phyloP scores from a whole-genome alignment of 176 grass and related monocot genomes.

The Phoenix dactylifera region DNA sequence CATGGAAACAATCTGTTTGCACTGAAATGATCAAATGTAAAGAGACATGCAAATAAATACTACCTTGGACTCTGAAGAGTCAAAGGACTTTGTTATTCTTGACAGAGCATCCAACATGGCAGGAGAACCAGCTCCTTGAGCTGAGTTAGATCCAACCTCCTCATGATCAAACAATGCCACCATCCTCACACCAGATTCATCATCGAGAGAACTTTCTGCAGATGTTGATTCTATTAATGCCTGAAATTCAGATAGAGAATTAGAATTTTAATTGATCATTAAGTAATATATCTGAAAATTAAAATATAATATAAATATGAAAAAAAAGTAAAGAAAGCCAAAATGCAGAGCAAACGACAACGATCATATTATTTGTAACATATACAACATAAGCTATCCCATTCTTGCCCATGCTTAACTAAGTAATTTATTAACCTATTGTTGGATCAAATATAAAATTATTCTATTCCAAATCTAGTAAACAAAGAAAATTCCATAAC shows the following conservation, averaged over 20 bases:
- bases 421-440: too few species aligned
- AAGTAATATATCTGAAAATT: too few species aligned
- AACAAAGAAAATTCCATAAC: too few species aligned
- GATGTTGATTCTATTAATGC: conserved; percentile 73
- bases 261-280: too few species aligned
- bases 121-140: conserved; percentile 95
- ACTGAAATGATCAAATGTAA: too few species aligned
- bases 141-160: conserved; percentile 92
- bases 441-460: too few species aligned
- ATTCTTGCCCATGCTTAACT: too few species aligned
- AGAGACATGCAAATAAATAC: too few species aligned
- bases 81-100: conserved; percentile 78
- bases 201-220: conserved; percentile 39
- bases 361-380: background rate
- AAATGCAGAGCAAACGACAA: conserved; percentile 2
- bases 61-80: conserved; percentile 58
- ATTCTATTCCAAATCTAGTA: too few species aligned
- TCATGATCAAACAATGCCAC: conserved; percentile 95
- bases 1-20: too few species aligned
- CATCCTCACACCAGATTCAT: conserved; percentile 91
- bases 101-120: conserved; percentile 89
- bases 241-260: conserved; percentile 29
- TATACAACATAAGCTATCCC: too few species aligned
- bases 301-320: background rate
- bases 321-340: background rate